A percentile compares a stretch with the other conserved stretches of the same genome.
phyloP scores from a whole-genome alignment of 768 basidiomycete species.

The Austroboletus eburneus region DNA sequence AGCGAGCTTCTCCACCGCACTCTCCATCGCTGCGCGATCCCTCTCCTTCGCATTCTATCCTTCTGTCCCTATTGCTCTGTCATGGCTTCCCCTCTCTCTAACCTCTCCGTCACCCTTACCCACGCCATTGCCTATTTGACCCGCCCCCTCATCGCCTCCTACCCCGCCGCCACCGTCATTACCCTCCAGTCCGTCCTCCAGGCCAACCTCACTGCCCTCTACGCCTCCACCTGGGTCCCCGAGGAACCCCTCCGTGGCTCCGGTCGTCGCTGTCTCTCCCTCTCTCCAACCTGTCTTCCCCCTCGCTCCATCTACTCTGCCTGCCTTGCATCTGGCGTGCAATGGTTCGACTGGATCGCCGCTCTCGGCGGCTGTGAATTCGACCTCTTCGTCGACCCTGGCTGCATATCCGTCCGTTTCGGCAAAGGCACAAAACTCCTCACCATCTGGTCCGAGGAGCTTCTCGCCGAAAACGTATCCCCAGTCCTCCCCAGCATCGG shows the following conservation, averaged over 20 bases:
- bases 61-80: constrained; percentile 7
- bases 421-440: constrained; percentile 44
- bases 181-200: constrained; percentile 71
- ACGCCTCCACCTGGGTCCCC: constrained; percentile 61
- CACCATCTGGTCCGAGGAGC: constrained; percentile 66
- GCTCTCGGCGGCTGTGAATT: constrained; percentile 66
- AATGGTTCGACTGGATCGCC: constrained; percentile 80
- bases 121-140: constrained; percentile 75
- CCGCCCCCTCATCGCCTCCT: constrained; percentile 51
- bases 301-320: constrained; percentile 69
- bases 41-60: constrained; percentile 19
- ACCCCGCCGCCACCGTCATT: constrained; percentile 58
- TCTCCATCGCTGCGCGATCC: constrained; percentile 32
- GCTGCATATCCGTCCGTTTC: constrained; percentile 66
- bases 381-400: constrained; percentile 80
- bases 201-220: constrained; percentile 67
- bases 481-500: constrained; percentile 12
- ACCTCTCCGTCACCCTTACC: constrained; percentile 63
- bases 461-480: constrained; percentile 27
- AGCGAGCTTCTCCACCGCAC: constrained; percentile 23
- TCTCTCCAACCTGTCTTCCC: constrained; percentile 65
- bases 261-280: constrained; percentile 68
- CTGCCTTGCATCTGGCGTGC: constrained; percentile 63
- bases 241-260: constrained; percentile 64
- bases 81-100: constrained; percentile 38